Percentiles rank a stretch among this genome's conserved stretches.
Conservation (phyloP, 2,329 filamentous ascomycete genomes). For the Bimuria novae-zelandiae region DNA sequence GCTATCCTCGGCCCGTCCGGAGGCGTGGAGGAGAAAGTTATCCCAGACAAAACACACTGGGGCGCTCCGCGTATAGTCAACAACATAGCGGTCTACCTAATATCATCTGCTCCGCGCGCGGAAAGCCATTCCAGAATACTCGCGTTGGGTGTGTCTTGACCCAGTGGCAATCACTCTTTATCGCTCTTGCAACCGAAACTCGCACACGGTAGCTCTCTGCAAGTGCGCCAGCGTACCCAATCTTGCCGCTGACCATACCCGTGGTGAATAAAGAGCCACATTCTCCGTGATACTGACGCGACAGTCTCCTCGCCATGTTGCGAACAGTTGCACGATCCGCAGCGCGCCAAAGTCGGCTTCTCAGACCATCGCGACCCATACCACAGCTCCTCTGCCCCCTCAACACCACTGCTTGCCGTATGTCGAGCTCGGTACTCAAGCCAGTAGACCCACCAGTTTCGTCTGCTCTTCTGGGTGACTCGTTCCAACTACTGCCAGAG, state of each 20-base stretch:
- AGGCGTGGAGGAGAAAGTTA: constrained; percentile 35
- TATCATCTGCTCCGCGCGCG: constrained; percentile 15
- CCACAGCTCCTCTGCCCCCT: constrained; percentile 44
- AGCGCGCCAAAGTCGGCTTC: constrained; percentile 41
- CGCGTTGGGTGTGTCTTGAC: too few species aligned
- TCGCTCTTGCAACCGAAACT: constrained; percentile 14
- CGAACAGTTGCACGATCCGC: constrained; percentile 44
- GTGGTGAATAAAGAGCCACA: constrained; percentile 10
- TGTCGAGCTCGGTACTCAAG: constrained; percentile 58
- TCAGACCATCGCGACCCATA: constrained; percentile 29
- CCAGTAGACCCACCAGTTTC: constrained; percentile 66
- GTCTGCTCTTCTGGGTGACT: constrained; percentile 67
- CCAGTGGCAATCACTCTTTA: constrained; percentile 19
- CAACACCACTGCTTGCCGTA: constrained; percentile 51
- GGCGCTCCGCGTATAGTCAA: too few species aligned
- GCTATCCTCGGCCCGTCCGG: constrained; percentile 40
- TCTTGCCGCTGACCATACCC: constrained; percentile 8
- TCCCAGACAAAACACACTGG: constrained; percentile 23
- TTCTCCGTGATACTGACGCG: constrained; percentile 14
- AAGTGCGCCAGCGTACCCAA: constrained; percentile 22
- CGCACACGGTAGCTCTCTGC: constrained; percentile 22
- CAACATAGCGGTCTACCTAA: neutral
- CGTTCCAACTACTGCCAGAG: constrained; percentile 84
- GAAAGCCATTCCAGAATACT: constrained; percentile 1
- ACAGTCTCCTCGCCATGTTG: constrained; percentile 36